These are phyloP conservation scores for Quercus tomentella DNA, from an alignment of 331 rosid species.

Conservation along the genomic window DNA sequence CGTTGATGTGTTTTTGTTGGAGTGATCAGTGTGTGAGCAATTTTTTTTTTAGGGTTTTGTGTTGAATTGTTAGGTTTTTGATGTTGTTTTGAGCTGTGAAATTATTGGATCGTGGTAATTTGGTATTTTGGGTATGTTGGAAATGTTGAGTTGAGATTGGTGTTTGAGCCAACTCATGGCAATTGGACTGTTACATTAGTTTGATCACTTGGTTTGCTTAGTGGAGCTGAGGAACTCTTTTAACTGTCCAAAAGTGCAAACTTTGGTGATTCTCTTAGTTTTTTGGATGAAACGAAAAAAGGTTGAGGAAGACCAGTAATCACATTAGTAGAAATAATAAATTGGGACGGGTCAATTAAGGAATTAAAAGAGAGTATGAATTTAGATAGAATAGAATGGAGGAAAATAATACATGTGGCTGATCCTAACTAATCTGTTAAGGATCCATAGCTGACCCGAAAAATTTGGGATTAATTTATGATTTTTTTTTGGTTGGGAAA, in stretches of 20 bases:
- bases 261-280: not conserved
- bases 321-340: too few species aligned
- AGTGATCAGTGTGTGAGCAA: not conserved
- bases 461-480: too few species aligned
- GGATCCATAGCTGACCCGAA: too few species aligned
- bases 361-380: too few species aligned
- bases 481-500: not conserved
- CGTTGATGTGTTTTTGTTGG: not conserved
- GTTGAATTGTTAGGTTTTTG: not conserved
- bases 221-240: not conserved
- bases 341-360: too few species aligned
- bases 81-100: conserved; percentile 9
- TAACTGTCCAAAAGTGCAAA: not conserved
- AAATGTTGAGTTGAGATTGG: not conserved
- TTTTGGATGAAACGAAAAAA: not conserved
- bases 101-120: not conserved
- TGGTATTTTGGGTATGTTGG: not conserved
- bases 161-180: not conserved
- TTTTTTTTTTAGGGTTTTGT: not conserved
- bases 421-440: too few species aligned
- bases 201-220: not conserved
- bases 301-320: too few species aligned
- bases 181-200: conserved; percentile 2
- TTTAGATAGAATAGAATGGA: too few species aligned
- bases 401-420: too few species aligned